Evolutionary conservation across 495 filamentous ascomycete genomes (phyloP), one percentile per base, ranked within the genome.

Genomic region (Friedmanniomyces endolithicus): DNA sequence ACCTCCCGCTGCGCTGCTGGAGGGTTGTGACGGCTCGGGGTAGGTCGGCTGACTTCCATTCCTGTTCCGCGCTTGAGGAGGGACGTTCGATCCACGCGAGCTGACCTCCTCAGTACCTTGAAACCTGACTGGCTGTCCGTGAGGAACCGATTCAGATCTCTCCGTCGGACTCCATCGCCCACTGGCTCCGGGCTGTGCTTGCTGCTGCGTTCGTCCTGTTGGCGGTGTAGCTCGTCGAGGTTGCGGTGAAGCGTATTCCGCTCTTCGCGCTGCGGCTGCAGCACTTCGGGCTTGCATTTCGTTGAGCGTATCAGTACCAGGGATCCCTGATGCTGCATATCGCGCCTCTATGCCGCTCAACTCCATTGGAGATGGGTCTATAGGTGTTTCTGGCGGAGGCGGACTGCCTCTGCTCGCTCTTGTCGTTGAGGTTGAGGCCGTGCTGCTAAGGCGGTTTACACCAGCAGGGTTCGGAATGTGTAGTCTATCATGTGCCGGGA

Each of bases 111-210:
- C 83, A 14, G 76, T 74, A 23, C 92, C 92, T 68, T 97, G 92
- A 62, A 95, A 98, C 1, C 94, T 84, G 0, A 87, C 88, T 4
- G 92, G 89, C 31, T 92, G 90, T 0, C 90, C 92, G 74, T 94
- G 88, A 1, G 88, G 90, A 53, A 88, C 81, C 53, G 81, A 84
- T 6, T 86, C 92, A 1, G 92, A 90, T 51, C 83, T 75, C 65
- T 98, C 92, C 25, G 92, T 97, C 0, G 92, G 92, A 17, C 94
- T 98, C 92, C 92, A 98, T 45, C 89, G 27, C 14, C 53, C 58
- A 11, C n/a, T 39, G 7, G 51, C 17, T 53, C 24, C 89, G 50
- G 90, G 78, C 37, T 78, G 74, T 11, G 79, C 73, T 50, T 75
- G 69, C 43, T 63, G 65, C 14, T 70, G 68, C 24, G 61, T 6